phyloP scores from a whole-genome alignment of 1,284 basidiomycete genomes.

The Pascua sp. region DNA sequence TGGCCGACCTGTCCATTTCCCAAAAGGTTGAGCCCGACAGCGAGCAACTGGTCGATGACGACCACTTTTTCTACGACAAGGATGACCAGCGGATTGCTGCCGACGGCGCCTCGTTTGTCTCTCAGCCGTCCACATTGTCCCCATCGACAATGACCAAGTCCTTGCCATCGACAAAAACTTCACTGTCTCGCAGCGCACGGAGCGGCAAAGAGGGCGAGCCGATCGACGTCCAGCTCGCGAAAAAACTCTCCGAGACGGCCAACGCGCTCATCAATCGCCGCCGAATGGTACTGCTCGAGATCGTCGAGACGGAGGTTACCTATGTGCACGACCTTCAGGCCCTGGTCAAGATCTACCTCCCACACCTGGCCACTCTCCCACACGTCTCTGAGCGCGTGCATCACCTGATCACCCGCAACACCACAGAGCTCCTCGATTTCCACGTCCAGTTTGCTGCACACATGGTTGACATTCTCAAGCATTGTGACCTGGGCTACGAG shows the following conservation, averaged over 20 bases:
- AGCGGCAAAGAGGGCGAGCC: conserved; percentile 37
- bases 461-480: conserved; percentile 56
- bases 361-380: conserved; percentile 49
- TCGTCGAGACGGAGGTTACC: conserved; percentile 74
- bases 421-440: conserved; percentile 65
- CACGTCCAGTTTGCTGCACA: conserved; percentile 61
- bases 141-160: conserved; percentile 36
- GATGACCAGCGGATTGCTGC: conserved; percentile 12
- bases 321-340: conserved; percentile 73
- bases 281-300: conserved; percentile 56
- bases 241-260: conserved; percentile 12
- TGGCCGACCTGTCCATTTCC: conserved; percentile 3
- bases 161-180: conserved; percentile 47
- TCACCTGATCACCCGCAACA: conserved; percentile 62
- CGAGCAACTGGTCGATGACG: conserved; percentile 2
- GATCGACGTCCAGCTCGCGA: conserved; percentile 17
- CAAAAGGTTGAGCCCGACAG: background rate
- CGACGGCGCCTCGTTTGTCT: conserved; percentile 21
- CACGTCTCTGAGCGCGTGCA: conserved; percentile 43
- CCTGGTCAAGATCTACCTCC: conserved; percentile 60
- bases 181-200: conserved; percentile 45
- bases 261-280: conserved; percentile 28
- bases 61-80: conserved; percentile 1
- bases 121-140: conserved; percentile 27
- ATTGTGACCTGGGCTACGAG: conserved; percentile 55